Base-by-base conservation (phyloP, 768 basidiomycete genomes). In the Xerocomellus amylosporus region DNA sequence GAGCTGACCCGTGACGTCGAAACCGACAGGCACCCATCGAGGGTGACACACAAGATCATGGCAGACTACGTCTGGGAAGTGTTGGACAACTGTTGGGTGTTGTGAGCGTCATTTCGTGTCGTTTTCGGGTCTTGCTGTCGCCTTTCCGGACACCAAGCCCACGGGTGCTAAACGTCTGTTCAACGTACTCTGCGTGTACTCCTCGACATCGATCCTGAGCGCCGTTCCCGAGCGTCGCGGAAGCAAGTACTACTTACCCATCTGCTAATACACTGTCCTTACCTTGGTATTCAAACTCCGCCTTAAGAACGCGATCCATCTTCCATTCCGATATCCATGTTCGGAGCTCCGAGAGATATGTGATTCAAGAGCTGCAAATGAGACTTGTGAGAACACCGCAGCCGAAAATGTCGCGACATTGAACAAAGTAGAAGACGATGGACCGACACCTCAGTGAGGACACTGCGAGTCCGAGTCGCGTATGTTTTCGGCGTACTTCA, bases 41-140 rank as follows among this genome's bases (percentile, higher is more conserved):
- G 74, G 42, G 75, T 75, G 60, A 80, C 77, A 0, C 69, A 75
- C 59, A 71, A 75, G 40, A 77, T 82, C 48, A 81, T 82, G 80
- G 80, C 79, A 6, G 79, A 80, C 54, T 81, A 74, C 36, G 79
- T 79, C 0, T 60, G 64, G 24, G 72, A 76, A 48, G 78, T 78
- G 0, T 63, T 79, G 63, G 43, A 49, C 1, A 7, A 55, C 5
- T 80, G 79, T 52, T 48, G 56, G 36, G 60, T 58, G 24, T 36
- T 10, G 33, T 60, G 38, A 56, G 15, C 12, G 17, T 19, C 1
- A 1, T 17, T 30, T 50, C 3, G 7, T 28, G 22, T 34, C 5
- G n/a, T 10, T 22, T 38, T 37, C 15, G 17, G 15, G 34, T 4
- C 22, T 36, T 40, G n/a, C 15, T 39, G 28, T 54, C 6, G 12